Base-by-base conservation (phyloP, 805 yeast genomes). In the Torulaspora microellipsoides region DNA sequence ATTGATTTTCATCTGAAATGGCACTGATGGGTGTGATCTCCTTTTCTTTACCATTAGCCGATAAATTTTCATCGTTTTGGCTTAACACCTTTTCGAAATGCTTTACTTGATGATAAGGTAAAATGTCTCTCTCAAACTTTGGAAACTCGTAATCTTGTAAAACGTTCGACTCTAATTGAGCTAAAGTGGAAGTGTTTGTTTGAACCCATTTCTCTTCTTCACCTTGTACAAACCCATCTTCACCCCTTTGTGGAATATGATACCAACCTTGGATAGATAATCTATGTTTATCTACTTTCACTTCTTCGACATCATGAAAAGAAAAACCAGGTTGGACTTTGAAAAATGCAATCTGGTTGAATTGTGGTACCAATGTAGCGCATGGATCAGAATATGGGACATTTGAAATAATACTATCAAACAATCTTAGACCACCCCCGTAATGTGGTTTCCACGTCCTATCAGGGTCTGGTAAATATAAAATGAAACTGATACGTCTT, bases 301-400 rank as follows among this genome's bases (percentile, higher is more conserved):
- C 99, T 64, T 93, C 99, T 67, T 95, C 98, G 10, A 93, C 99
- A 56, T 95, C 99, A 64, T 93, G 99, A 75, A 93, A 93, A 1
- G 96, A 85, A 38, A 83, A 76, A 0, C 99, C 99, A 0, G 99
- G 99, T 60, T 89, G 93, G 11, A 93, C 98, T 4, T 85, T 83
- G 72, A 93, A 93, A 59, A 93, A 87, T 0, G 98, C 96, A 59
- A 93, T 83, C 65, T 93, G 97, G 62, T 93, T 93, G 73, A 93
- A 93, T 53, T 86, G 95, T 1, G 99, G 99, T 0, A 88, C 84
- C 30, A 93, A 69, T 54, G 81, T 80, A 23, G 74, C 72, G 27
- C 75, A 67, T 51, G 68, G 78, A 66, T 91, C 98, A 1, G 95
- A 74, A 47, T 76, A 76, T 10, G 99, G 99, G 5, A 90, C 95